Percentiles rank a stretch among this genome's conserved stretches.
Conservation (phyloP, 371 early-diverging fungal genomes). For the Choanephora cucurbitarum region DNA sequence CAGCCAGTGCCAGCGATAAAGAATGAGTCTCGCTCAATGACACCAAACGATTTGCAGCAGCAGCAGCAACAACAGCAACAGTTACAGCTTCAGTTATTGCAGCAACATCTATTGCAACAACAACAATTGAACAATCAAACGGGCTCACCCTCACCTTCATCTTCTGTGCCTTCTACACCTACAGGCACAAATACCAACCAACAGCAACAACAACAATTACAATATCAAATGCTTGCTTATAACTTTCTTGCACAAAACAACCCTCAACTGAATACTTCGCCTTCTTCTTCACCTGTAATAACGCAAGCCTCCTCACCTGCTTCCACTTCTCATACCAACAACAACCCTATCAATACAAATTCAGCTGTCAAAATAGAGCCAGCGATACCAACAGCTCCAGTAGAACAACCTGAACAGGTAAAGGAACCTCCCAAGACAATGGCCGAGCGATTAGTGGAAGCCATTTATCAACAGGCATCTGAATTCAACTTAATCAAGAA, state of each 20-base stretch:
- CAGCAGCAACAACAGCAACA: conserved; percentile 37
- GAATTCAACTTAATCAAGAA: conserved; percentile 28
- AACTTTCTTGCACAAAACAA: conserved; percentile 6
- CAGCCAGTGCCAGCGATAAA: not conserved
- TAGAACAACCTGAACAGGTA: not conserved
- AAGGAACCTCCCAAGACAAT: conserved; percentile 32
- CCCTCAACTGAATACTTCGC: no score
- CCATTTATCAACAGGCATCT: conserved; percentile 37
- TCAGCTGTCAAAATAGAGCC: not conserved
- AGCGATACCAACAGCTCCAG: not conserved
- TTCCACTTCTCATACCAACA: no score
- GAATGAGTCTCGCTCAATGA: conserved; percentile 4
- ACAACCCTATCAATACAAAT: no score
- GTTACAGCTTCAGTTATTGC: conserved; percentile 28
- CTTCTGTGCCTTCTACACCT: conserved; percentile 10
- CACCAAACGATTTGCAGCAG: conserved; percentile 37
- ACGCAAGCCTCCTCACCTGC: no score
- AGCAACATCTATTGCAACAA: conserved; percentile 28
- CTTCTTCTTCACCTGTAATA: not conserved
- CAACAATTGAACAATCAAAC: conserved; percentile 8
- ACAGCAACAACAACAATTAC: conserved; percentile 3
- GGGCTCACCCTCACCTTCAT: conserved; percentile 11
- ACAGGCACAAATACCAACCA: conserved; percentile 7
- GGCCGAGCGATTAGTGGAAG: conserved; percentile 43
- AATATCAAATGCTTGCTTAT: conserved; percentile 37